Conservation (phyloP, 352 stramenopile species). For the Phytophthora hibernalis region DNA sequence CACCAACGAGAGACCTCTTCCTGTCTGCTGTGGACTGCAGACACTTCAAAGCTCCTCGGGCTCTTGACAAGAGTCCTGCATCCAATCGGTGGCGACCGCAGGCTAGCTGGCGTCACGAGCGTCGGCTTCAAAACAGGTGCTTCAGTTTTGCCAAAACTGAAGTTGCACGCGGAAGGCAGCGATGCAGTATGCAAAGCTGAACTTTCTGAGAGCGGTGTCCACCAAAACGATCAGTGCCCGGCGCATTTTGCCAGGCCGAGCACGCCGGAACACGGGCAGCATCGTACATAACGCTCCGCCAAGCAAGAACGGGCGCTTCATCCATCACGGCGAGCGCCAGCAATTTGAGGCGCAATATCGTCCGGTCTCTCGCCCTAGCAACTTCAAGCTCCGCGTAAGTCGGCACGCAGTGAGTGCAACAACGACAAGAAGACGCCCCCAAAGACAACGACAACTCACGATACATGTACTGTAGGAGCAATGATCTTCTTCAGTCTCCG, state of each 20-base stretch:
- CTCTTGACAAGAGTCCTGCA: too few species aligned
- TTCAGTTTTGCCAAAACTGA: slow-evolving; percentile 21
- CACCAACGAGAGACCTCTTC: slow-evolving; percentile 10
- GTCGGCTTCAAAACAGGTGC: slow-evolving; percentile 10
- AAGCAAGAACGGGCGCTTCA: slow-evolving; percentile 20
- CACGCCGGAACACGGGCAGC: slow-evolving; percentile 16
- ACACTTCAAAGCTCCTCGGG: slow-evolving; percentile 12
- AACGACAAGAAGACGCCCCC: background rate
- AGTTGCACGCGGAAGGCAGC: background rate
- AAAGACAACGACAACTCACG: background rate
- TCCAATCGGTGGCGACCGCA: background rate
- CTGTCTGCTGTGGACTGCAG: slow-evolving; percentile 11
- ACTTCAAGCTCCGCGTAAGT: slow-evolving; percentile 15
- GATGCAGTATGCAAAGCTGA: slow-evolving; percentile 20
- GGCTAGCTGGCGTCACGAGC: background rate
- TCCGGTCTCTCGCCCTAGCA: slow-evolving; percentile 13
- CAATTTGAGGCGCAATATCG: slow-evolving; percentile 19
- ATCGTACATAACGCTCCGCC: slow-evolving; percentile 21
- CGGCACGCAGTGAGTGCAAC: background rate
- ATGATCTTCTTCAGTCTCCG: background rate
- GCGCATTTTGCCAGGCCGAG: slow-evolving; percentile 15
- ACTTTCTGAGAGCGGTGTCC: slow-evolving; percentile 7
- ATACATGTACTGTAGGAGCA: too few species aligned
- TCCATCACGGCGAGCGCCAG: slow-evolving; percentile 21
- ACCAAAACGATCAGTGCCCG: slow-evolving; percentile 9